These are phyloP conservation scores for Mimosa pudica DNA, from an alignment of 306 rosid species.

Conservation along the genomic window DNA sequence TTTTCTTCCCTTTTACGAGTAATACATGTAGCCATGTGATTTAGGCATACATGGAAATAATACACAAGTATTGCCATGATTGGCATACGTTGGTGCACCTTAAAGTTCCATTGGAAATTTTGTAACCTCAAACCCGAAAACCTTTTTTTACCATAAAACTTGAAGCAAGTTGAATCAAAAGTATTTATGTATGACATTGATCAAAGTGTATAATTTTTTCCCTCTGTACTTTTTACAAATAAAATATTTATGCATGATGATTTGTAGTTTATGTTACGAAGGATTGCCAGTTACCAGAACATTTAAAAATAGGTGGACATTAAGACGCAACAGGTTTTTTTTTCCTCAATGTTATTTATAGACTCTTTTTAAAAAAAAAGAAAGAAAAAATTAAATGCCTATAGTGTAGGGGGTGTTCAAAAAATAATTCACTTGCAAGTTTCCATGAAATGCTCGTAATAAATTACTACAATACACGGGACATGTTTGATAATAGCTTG, in stretches of 20 bases:
- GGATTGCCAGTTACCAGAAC: not conserved
- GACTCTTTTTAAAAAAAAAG: not conserved
- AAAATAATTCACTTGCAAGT: not conserved
- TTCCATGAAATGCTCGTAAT: not conserved
- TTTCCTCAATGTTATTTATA: not conserved
- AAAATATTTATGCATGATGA: constrained; percentile 2
- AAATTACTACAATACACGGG: not conserved
- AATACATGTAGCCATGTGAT: constrained; percentile 26
- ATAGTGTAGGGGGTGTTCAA: not conserved
- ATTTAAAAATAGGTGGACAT: not conserved
- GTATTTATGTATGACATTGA: not conserved
- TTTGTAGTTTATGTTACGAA: not conserved
- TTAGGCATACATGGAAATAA: constrained; percentile 38
- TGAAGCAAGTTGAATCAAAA: constrained; percentile 14
- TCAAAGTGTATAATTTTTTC: no score
- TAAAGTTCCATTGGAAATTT: constrained; percentile 33
- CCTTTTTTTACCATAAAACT: not conserved
- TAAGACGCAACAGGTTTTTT: not conserved
- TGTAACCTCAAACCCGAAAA: constrained; percentile 21
- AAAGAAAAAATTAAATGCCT: no score
- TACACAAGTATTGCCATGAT: constrained; percentile 24
- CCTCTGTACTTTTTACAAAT: no score
- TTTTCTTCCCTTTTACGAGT: constrained; percentile 34
- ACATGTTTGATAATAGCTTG: not conserved
- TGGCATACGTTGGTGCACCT: constrained; percentile 29